Evolutionary conservation across 441 rosid genomes (phyloP).

Genomic region (Croton laevigatus): DNA sequence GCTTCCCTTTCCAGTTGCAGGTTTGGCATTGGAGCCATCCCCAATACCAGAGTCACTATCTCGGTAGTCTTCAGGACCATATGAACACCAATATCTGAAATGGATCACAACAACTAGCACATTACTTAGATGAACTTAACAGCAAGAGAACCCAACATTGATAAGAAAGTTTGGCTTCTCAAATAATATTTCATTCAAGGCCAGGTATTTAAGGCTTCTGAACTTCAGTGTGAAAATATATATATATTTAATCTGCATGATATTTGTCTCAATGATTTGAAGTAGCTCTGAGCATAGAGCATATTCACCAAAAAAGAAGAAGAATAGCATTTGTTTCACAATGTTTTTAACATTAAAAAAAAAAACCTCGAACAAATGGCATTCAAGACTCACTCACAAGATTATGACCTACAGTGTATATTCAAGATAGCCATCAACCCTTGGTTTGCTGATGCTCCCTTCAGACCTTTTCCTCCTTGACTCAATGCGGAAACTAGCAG

Average conservation of each 20-base stretch:
- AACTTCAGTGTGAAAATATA: neutral
- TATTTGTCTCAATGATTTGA: neutral
- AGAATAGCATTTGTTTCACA: neutral
- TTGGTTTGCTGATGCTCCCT: constrained; percentile 52
- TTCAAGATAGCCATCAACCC: constrained; percentile 60
- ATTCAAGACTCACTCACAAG: constrained; percentile 3
- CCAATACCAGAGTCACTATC: constrained; percentile 35
- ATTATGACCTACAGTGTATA: constrained; percentile 44
- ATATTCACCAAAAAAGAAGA: neutral
- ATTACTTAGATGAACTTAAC: neutral
- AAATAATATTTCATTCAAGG: neutral
- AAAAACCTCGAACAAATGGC: constrained; percentile 17
- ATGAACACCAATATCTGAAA: constrained; percentile 62
- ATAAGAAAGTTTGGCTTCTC: neutral
- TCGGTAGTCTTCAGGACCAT: constrained; percentile 57
- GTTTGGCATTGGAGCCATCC: constrained; percentile 39
- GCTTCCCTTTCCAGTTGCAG: constrained; percentile 49
- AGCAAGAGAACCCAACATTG: neutral
- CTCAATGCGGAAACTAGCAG: constrained; percentile 52
- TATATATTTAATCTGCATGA: constrained; percentile 4
- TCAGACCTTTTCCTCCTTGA: constrained; percentile 56
- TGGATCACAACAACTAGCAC: constrained; percentile 9
- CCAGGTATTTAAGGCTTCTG: neutral
- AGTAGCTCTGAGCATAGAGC: constrained; percentile 8
- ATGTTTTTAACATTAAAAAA: neutral